Evolutionary conservation across 495 filamentous ascomycete genomes (phyloP).

Genomic region (Lasiosphaeria ovina): DNA sequence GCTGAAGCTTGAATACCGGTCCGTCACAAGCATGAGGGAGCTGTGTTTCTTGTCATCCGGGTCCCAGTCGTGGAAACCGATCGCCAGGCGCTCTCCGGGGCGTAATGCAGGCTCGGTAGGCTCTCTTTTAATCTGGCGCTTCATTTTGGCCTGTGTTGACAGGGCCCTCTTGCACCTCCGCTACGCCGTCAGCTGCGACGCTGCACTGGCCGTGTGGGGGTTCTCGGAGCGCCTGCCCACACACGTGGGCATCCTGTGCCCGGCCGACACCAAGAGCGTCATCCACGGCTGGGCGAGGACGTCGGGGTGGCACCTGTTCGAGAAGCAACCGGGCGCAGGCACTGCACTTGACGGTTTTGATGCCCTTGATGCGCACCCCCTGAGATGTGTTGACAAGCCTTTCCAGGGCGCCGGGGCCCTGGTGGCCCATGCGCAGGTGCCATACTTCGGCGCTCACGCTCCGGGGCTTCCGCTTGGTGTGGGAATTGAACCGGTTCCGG

Average conservation of each 20-base stretch:
- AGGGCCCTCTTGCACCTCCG: constrained; percentile 31
- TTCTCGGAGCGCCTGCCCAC: constrained; percentile 17
- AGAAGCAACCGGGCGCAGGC: constrained; percentile 1
- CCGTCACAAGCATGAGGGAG: neutral
- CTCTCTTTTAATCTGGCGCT: constrained; percentile 6
- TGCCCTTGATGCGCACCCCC: constrained; percentile 2
- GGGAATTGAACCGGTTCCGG: neutral
- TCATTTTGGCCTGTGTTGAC: constrained; percentile 12
- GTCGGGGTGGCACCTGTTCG: constrained; percentile 12
- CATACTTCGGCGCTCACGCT: neutral
- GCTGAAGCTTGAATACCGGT: neutral
- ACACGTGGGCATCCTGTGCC: constrained; percentile 34
- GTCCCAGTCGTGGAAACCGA: neutral
- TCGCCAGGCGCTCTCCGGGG: neutral
- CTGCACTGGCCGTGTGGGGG: constrained; percentile 38
- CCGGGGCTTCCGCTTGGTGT: neutral
- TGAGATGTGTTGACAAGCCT: neutral
- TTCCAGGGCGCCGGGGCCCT: constrained; percentile 1
- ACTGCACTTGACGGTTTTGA: constrained; percentile 3
- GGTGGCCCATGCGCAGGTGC: constrained; percentile 6
- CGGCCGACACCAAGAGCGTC: constrained; percentile 23
- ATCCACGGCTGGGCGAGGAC: constrained; percentile 32
- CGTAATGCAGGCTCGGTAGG: no score
- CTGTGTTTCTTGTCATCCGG: neutral
- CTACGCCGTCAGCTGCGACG: constrained; percentile 41